A percentile compares a stretch with the other conserved stretches of the same genome.
These are phyloP conservation scores for Colletotrichum falcatum DNA, from an alignment of 2,329 filamentous ascomycete species.

Conservation along the genomic window DNA sequence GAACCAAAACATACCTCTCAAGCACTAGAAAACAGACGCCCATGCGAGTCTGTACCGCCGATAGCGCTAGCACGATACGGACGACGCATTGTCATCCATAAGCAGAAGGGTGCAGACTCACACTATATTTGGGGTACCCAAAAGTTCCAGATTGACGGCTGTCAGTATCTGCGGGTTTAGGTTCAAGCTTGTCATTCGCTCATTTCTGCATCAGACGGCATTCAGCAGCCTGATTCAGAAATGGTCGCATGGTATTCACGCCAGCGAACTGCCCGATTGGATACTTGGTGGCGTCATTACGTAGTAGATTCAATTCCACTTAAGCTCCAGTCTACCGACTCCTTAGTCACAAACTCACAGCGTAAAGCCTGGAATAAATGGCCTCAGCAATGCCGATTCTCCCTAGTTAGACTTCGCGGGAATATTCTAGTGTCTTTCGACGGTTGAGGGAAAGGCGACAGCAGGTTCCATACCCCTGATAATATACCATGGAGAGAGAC, in stretches of 20 bases:
- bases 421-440: not conserved
- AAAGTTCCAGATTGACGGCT: slow-evolving; percentile 4
- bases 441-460: not conserved
- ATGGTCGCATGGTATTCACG: not conserved
- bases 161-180: not conserved
- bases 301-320: not conserved
- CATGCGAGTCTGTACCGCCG: too few species aligned
- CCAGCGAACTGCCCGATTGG: not conserved
- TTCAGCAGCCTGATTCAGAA: not conserved
- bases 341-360: not conserved
- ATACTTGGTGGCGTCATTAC: not conserved
- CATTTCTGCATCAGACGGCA: not conserved
- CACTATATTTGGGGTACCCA: not conserved
- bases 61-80: not conserved
- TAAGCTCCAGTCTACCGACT: not conserved
- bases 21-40: not conserved
- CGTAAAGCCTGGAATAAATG: not conserved
- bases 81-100: not conserved
- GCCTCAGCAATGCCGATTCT: not conserved
- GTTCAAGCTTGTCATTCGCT: not conserved
- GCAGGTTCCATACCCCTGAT: not conserved
- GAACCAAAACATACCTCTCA: not conserved
- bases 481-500: not conserved
- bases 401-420: not conserved
- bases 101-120: not conserved